phyloP scores from a whole-genome alignment of 2,329 filamentous ascomycete species.

The Xylariales sp. region DNA sequence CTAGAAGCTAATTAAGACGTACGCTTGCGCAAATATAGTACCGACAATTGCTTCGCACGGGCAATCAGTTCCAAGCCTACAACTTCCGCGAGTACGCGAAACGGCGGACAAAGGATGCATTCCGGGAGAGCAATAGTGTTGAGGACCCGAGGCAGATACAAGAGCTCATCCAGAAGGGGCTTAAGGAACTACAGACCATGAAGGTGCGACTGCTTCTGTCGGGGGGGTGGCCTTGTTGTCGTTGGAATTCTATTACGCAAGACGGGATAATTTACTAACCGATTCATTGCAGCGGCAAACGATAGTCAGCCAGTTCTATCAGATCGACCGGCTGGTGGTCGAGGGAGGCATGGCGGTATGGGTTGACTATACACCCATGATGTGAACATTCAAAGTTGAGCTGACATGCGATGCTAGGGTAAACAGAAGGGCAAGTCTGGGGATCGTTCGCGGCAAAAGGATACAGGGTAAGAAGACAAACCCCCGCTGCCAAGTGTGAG shows the following conservation, averaged over 20 bases:
- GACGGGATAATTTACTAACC: constrained; percentile 12
- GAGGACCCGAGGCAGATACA: constrained; percentile 82
- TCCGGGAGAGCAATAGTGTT: constrained; percentile 81
- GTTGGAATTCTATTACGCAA: neutral
- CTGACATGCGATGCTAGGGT: constrained; percentile 59
- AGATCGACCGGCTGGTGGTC: constrained; percentile 90
- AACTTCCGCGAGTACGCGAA: constrained; percentile 98
- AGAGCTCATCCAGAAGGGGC: constrained; percentile 87
- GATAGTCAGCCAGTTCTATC: constrained; percentile 92
- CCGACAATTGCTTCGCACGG: constrained; percentile 88
- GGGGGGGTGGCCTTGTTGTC: neutral
- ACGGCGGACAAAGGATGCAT: constrained; percentile 89
- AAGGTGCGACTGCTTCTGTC: constrained; percentile 71
- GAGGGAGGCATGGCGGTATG: constrained; percentile 84
- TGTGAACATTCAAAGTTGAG: neutral
- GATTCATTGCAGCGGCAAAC: constrained; percentile 81
- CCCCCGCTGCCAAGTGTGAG: neutral
- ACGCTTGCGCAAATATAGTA: constrained; percentile 68
- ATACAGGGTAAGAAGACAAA: constrained; percentile 73
- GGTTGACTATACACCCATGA: constrained; percentile 35
- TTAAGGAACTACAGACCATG: constrained; percentile 87
- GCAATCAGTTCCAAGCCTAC: constrained; percentile 89
- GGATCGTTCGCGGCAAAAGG: constrained; percentile 79
- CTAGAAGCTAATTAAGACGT: constrained; percentile 17
- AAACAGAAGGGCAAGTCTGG: constrained; percentile 76